Evolutionary conservation across 2,329 filamentous ascomycete genomes (phyloP), one percentile per base, ranked within the genome.

Genomic region (Penicillium sp.): DNA sequence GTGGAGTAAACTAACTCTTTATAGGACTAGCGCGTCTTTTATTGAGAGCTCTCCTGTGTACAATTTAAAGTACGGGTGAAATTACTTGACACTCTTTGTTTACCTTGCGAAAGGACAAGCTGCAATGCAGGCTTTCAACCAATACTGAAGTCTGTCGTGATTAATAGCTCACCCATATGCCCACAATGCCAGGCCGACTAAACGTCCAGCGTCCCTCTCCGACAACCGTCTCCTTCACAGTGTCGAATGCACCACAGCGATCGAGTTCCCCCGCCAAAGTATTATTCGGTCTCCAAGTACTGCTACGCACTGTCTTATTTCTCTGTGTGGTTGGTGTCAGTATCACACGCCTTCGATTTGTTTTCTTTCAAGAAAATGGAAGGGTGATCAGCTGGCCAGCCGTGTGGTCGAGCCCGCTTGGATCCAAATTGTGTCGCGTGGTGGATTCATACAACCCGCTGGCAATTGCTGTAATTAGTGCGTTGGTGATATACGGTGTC

Each of bases 211-310:
- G 73, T 58, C 89, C 90, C 46, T 92, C 94, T 23, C 87, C 90
- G 43, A 95, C 91, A 2, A 96, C 94, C n/a, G 86, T 90, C 70
- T 88, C 90, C 62, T 97, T 93, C 80, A 95, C 89, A 29, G 90
- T 97, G 52, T 94, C 92, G 34, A 97, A 92, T 54, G 84, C 85
- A 41, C 84, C 89, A 11, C 67, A 72, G 11, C 74, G 73, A 34
- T 71, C 70, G 9, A 81, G 77, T 14, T 65, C 81, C 30, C 66
- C 78, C 13, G 75, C 80, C 11, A 76, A 73, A 53, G 53, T 78
- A 43, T 61, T 76, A 6, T 78, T 76, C 61, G 70, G 73, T 56
- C 51, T 79, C 30, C 70, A 76, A 40, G 61, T 82, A 45, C 56
- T 80, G 6, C 53, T 79, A 3, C 77, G 81, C 16, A 58, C 78